Base-by-base conservation (phyloP, 2,329 filamentous ascomycete species). In the Nemania sp. region DNA sequence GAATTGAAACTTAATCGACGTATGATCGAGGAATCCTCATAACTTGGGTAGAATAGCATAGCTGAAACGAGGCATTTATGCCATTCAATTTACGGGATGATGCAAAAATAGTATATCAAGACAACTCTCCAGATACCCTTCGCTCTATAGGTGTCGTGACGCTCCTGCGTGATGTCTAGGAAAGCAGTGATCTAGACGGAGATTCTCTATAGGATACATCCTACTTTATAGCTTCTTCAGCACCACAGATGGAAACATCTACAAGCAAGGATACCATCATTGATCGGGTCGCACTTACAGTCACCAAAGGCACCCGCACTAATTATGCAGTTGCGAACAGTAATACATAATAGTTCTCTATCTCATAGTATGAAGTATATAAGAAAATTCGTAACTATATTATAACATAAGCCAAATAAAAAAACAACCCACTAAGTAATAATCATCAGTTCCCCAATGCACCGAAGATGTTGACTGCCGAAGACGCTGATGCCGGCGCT, bases 401-500 rank as follows among this genome's bases (percentile, higher is more conserved):
- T n/a, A n/a, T n/a, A n/a, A n/a, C n/a, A n/a, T n/a, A n/a, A n/a
- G n/a, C n/a, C n/a, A n/a, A n/a, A n/a, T n/a, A n/a, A n/a, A n/a
- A n/a, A n/a, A n/a, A n/a, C n/a, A n/a, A n/a, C n/a, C n/a, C n/a
- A n/a, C n/a, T n/a, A n/a, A n/a, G n/a, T n/a, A n/a, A n/a, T n/a
- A n/a, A n/a, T n/a, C n/a, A n/a, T n/a, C n/a, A n/a, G n/a, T n/a
- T n/a, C 9, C 24, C 17, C 17, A 33, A 41, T 23, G n/a, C 28
- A 11, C 52, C n/a, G 15, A 31, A 36, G 50, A 50, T 44, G 48
- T 42, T 34, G 15, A 52, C 5, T 7, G n/a, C n/a, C n/a, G n/a
- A 42, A 6, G 30, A 56, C 30, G 36, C 48, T 49, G 36, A 39
- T 33, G 26, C 43, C 48, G 3, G 12, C n/a, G 8, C n/a, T n/a